Evolutionary conservation across 257 asterid genomes (phyloP), one percentile per base, ranked within the genome.

Genomic region (Ajuga chamaepitys): DNA sequence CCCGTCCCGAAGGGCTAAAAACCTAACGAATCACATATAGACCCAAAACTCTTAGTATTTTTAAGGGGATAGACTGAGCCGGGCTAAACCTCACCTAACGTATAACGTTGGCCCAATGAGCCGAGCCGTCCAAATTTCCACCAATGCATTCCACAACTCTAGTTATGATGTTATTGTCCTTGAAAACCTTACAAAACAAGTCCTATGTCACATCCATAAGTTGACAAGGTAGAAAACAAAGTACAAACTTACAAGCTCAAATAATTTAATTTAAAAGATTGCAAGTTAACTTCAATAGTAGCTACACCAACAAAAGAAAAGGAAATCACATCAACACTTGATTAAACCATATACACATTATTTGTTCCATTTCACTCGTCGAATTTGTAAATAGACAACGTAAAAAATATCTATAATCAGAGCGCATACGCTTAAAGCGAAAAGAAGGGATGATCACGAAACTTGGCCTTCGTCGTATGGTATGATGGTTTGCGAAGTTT

Each of bases 271-370:
- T 18, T 24, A 40, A 48, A 67, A 38, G 52, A 61, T 30, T 69
- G 62, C 52, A 56, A n/a, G 79, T 61, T 65, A 53, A 58, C 66
- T 32, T 66, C 77, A 67, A 17, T 12, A 51, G 75, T 48, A 10
- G 82, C 68, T 77, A 70, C 50, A 81, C 72, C 85, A 63, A 54
- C 69, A 73, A 53, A 70, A 42, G 91, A 86, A 64, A 79, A 79
- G 0, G 86, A 81, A 80, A 71, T 58, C 9, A 71, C 81, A 80
- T 77, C 84, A 72, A 75, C 70, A 66, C 62, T 75, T 68, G 58
- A 80, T 73, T 60, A 67, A 55, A 72, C 70, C 62, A 71, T 50
- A 12, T 42, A 51, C 16, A 44, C 17, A 3, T 24, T 58, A n/a
- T 55, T 48, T 8, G 3, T 34, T 32, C 25, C 30, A 45, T 34